Evolutionary conservation across 2,329 filamentous ascomycete species (phyloP), one percentile per base, ranked within the genome.

Genomic region (Zasmidium angulare): DNA sequence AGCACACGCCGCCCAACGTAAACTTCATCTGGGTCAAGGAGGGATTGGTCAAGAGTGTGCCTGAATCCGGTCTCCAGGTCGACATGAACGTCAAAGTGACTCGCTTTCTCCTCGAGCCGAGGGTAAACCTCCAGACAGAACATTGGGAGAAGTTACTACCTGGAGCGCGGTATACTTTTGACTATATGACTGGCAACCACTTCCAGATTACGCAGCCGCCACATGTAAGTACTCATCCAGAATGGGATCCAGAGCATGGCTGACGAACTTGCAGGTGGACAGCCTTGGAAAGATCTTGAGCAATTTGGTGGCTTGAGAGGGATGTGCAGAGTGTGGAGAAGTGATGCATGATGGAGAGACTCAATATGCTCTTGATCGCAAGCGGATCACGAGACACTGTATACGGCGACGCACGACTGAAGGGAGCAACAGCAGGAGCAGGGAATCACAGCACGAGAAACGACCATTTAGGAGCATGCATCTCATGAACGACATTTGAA

Each of bases 151-250:
- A 58, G 58, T 52, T 72, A 20, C 47, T 72, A 26, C 68, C 68
- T 0, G 69, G 70, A 2, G 68, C 70, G 31, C 48, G 62, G 53
- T 68, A 66, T 50, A 60, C 55, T 1, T 67, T 66, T 46, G 59
- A 69, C 29, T 71, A 71, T 24, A 71, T 72, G 68, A 72, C 68
- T 23, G 70, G 70, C 0, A 70, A 72, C 26, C 70, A 72, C 52
- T 72, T 72, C 51, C 67, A 71, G 55, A 69, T 71, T 46, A 71
- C 68, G 7, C 69, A 71, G 56, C 57, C 64, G 50, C 68, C 67
- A 12, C 68, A 70, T 61, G 69, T 70, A 52, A 65, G 68, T 66
- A 4, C 7, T n/a, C 29, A 14, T 1, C 3, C 4, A 43, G 14
- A 17, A 50, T 20, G 19, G 23, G 9, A n/a, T 19, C 47, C 11